phyloP scores from a whole-genome alignment of 148 eudicot genomes.

The Amaranthus palmeri region DNA sequence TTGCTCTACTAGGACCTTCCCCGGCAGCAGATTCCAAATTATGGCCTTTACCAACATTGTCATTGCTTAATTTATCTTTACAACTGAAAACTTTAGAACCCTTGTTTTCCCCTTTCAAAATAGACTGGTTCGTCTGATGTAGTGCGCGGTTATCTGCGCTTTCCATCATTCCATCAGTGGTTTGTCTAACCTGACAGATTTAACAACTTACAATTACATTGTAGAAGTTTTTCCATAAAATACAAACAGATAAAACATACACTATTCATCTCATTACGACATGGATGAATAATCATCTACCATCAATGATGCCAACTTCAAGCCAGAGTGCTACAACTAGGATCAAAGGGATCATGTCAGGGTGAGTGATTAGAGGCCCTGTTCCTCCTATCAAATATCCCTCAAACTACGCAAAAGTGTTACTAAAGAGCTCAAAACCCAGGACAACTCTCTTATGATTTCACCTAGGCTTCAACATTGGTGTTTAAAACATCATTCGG shows the following conservation, averaged over 20 bases:
- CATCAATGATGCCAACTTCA: too few species aligned
- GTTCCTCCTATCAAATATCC: too few species aligned
- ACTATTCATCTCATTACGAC: too few species aligned
- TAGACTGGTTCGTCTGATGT: constrained; percentile 14
- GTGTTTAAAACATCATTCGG: too few species aligned
- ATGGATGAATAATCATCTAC: too few species aligned
- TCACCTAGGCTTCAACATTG: too few species aligned
- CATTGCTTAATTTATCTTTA: constrained; percentile 11
- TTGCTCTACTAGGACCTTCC: constrained; percentile 7
- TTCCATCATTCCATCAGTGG: constrained; percentile 28
- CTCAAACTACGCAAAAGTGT: too few species aligned
- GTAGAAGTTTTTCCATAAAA: background rate
- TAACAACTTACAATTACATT: background rate
- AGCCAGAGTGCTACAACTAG: too few species aligned
- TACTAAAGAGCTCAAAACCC: too few species aligned
- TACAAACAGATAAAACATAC: background rate
- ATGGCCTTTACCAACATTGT: constrained; percentile 5
- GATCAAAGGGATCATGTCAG: too few species aligned
- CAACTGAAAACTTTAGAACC: background rate
- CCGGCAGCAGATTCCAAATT: constrained; percentile 5
- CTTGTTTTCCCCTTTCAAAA: constrained; percentile 24
- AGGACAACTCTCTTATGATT: too few species aligned
- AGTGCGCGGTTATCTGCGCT: constrained; percentile 19
- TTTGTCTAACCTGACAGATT: constrained; percentile 23
- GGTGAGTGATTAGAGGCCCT: too few species aligned